Base-by-base conservation (phyloP, 164 flowering plant genomes). In the Vitis rupestris region DNA sequence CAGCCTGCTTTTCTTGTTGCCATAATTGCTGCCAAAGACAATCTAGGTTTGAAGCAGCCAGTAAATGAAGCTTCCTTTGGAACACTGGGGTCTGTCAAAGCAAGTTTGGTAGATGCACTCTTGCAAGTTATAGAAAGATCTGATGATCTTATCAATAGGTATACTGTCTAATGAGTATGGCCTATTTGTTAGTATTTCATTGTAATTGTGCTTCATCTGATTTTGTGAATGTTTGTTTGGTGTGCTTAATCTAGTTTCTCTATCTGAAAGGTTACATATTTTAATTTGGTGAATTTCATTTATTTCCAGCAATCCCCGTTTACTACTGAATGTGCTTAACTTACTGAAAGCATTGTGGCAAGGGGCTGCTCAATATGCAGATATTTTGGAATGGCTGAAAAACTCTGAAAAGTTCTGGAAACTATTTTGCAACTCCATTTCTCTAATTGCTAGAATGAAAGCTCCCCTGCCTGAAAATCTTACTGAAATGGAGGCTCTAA, bases 1-100 rank as follows among this genome's bases (percentile, higher is more conserved):
- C 94, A 95, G 99, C 97, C 98, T 53, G 85, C 94, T 50, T 84
- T 92, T 76, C 84, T 93, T 74, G 72, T 82, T 78, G 81, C 89
- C 71, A 19, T 91, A 7, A 64, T 87, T 49, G 71, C 77, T 59
- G 50, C 67, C 7, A 67, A 84, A 48, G 91, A 80, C 63, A 73
- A 63, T 68, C 50, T 61, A n/a, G 82, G 73, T 64, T 54, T 31
- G 55, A 80, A 79, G 70, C 74, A 47, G 50, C 57, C 72, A 51
- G 27, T 48, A 50, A 71, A 54, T 57, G 76, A 82, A 56, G 47
- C 66, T 74, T 67, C 81, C 50, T 54, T 51, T 44, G 67, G 30
- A 4, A 44, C 79, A 14, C 63, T 64, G 23, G 72, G 52, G 19
- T 72, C 76, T 55, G 74, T 65, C 31, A 76, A 75, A 59, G 68